These are phyloP conservation scores for Scheffersomyces lignosus DNA, from an alignment of 805 yeast species.

Conservation along the genomic window DNA sequence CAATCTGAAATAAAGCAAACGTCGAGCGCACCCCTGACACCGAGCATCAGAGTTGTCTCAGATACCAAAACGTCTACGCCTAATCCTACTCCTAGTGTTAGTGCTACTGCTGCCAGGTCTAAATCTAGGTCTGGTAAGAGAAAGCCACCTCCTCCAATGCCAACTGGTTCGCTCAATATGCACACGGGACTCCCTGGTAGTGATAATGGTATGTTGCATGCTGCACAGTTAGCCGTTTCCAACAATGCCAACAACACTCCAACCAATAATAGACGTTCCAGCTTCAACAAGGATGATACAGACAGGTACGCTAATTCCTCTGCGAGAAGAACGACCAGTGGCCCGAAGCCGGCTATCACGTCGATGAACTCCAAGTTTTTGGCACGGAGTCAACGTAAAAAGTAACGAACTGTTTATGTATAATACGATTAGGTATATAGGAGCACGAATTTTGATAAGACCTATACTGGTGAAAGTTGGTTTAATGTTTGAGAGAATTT, in stretches of 20 bases:
- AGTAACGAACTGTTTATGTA: conserved; percentile 12
- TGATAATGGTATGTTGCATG: conserved; percentile 36
- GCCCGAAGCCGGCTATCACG: conserved; percentile 37
- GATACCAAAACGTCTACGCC: neutral
- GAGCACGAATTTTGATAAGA: too few relatives aligned
- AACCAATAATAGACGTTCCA: conserved; percentile 31
- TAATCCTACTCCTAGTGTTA: conserved; percentile 6
- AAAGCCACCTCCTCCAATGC: conserved; percentile 34
- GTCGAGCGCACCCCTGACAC: neutral
- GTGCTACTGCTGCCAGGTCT: conserved; percentile 2
- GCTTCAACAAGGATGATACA: conserved; percentile 33
- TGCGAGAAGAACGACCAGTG: neutral
- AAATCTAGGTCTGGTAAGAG: conserved; percentile 20
- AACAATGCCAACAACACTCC: conserved; percentile 23
- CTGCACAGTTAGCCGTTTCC: conserved; percentile 45
- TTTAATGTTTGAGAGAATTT: too few relatives aligned
- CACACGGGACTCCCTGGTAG: conserved; percentile 29
- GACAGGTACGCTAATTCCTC: neutral
- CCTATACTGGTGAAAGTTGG: too few relatives aligned
- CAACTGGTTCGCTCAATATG: conserved; percentile 20
- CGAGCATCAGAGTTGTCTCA: neutral
- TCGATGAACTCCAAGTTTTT: conserved; percentile 61
- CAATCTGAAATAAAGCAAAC: neutral
- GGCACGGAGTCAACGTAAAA: conserved; percentile 54
- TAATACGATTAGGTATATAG: too few relatives aligned